A percentile compares a stretch with the other conserved stretches of the same genome.
phyloP scores from a whole-genome alignment of 148 eudicot species.

The Rhododendron ferrugineum region DNA sequence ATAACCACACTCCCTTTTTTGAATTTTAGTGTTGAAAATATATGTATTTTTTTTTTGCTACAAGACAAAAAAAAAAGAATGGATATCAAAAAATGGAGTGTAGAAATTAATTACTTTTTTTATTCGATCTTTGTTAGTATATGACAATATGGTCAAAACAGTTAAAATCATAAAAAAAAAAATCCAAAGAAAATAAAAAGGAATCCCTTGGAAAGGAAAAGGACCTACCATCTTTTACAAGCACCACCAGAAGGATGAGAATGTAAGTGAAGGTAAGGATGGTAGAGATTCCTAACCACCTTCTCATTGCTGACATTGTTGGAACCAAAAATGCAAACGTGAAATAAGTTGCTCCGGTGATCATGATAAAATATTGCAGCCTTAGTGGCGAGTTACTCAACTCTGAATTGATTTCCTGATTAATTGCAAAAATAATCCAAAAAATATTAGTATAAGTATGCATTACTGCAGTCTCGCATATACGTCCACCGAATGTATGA shows the following conservation, averaged over 20 bases:
- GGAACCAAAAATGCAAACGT: constrained; percentile 48
- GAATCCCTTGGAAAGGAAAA: background rate
- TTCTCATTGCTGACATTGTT: constrained; percentile 56
- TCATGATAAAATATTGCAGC: constrained; percentile 55
- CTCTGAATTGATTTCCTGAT: constrained; percentile 47
- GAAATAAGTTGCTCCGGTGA: constrained; percentile 50
- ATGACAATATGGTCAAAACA: background rate
- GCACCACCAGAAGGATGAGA: constrained; percentile 29
- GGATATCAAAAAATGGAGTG: no score
- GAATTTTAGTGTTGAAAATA: no score
- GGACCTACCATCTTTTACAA: constrained; percentile 42
- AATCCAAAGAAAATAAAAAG: background rate
- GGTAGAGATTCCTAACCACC: constrained; percentile 46
- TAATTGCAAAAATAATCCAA: background rate
- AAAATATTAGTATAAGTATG: background rate
- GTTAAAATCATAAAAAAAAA: background rate
- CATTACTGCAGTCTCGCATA: background rate
- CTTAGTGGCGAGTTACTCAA: constrained; percentile 45
- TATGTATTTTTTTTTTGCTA: no score
- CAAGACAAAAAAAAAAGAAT: no score
- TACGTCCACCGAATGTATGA: background rate
- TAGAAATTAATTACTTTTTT: no score
- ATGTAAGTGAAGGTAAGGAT: constrained; percentile 46
- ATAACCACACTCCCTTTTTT: no score
- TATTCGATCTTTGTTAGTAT: background rate